Conservation (phyloP, 1,139 yeast genomes). For the Saccharomyces hybrid region DNA sequence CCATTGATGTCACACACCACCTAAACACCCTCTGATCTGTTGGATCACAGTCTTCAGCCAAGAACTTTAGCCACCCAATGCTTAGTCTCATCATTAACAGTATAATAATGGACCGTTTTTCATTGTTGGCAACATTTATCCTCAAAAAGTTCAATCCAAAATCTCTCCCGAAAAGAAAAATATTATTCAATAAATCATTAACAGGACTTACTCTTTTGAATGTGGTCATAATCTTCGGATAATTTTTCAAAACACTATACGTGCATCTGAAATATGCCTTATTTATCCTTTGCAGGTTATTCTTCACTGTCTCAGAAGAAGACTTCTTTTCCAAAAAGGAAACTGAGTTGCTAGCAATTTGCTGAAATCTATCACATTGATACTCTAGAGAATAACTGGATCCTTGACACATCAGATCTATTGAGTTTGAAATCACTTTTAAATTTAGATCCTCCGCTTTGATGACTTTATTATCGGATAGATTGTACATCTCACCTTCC, state of each 20-base stretch:
- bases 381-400: constrained; percentile 43
- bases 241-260: constrained; percentile 58
- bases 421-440: constrained; percentile 56
- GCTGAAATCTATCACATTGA: constrained; percentile 41
- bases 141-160: constrained; percentile 68
- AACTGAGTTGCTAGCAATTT: constrained; percentile 49
- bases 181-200: constrained; percentile 70
- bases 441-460: constrained; percentile 27
- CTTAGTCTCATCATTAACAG: constrained; percentile 67
- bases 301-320: constrained; percentile 66
- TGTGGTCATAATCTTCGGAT: constrained; percentile 43
- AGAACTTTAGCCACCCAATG: constrained; percentile 85
- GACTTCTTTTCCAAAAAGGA: constrained; percentile 54
- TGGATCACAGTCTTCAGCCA: constrained; percentile 91
- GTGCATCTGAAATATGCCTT: constrained; percentile 65
- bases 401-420: constrained; percentile 63
- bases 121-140: constrained; percentile 48
- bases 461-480: constrained; percentile 30
- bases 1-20: constrained; percentile 94
- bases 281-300: constrained; percentile 61
- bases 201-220: constrained; percentile 47
- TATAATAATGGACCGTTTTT: constrained; percentile 59
- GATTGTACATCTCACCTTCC: constrained; percentile 72
- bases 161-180: constrained; percentile 77
- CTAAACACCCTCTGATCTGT: constrained; percentile 85